phyloP scores from a whole-genome alignment of 129 eudicot species.

The Escallonia rubra region DNA sequence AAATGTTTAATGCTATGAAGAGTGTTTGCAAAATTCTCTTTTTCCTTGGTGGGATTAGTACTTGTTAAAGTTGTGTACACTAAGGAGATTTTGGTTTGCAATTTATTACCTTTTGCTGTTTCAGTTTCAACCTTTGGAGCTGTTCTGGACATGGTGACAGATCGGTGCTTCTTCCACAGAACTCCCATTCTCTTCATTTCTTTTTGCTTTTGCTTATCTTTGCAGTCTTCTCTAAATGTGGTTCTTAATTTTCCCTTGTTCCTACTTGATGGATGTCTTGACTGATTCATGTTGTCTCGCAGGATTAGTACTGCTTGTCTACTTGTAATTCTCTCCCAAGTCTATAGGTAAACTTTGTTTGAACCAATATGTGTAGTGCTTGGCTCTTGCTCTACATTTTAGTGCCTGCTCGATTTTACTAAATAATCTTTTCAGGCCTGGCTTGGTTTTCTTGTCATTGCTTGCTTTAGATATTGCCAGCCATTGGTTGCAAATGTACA shows the following conservation, averaged over 20 bases:
- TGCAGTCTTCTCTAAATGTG: slow-evolving; percentile 2
- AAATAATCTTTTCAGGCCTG: slow-evolving; percentile 60
- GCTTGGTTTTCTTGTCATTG: slow-evolving; percentile 78
- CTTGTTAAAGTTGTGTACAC: neutral
- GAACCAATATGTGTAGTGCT: neutral
- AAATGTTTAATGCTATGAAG: no score
- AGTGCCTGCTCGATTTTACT: slow-evolving; percentile 8
- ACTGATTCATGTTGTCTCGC: slow-evolving; percentile 22
- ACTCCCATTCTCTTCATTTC: neutral
- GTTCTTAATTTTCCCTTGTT: neutral
- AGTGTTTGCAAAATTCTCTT: no score
- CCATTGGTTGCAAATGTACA: slow-evolving; percentile 99
- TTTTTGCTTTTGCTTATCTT: neutral
- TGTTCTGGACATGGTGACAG: slow-evolving; percentile 98
- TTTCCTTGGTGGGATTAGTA: neutral
- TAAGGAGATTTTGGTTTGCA: neutral
- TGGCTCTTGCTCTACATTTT: neutral
- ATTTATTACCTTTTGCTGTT: slow-evolving; percentile 17
- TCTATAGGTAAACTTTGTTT: slow-evolving; percentile 52
- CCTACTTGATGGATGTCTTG: slow-evolving; percentile 1
- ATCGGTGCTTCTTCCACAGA: slow-evolving; percentile 45
- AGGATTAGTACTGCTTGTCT: slow-evolving; percentile 98
- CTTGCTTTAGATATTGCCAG: slow-evolving; percentile 95
- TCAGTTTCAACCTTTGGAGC: slow-evolving; percentile 94
- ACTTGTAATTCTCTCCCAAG: slow-evolving; percentile 85